Evolutionary conservation across 345 rosid species (phyloP).

Genomic region (Sonneratia caseolaris): DNA sequence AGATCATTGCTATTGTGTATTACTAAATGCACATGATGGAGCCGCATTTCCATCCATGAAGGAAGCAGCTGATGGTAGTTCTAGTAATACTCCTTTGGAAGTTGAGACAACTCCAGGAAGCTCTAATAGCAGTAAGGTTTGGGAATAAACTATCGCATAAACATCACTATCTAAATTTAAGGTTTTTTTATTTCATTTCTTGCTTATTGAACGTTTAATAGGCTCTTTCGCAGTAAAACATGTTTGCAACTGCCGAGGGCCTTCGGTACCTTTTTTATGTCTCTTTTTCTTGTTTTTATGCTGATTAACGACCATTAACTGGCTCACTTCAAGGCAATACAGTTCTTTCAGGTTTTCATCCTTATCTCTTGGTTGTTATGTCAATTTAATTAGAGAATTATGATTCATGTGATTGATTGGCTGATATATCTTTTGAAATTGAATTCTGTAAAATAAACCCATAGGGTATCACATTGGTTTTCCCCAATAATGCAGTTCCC

Average conservation of each 20-base stretch:
- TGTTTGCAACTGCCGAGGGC: not conserved
- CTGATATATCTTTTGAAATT: not conserved
- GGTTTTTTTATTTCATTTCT: not conserved
- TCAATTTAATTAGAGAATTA: not conserved
- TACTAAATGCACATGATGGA: slow-evolving; percentile 86
- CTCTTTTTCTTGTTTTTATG: not conserved
- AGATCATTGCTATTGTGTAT: slow-evolving; percentile 89
- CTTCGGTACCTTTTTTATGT: not conserved
- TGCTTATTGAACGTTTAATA: not conserved
- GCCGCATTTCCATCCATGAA: slow-evolving; percentile 76
- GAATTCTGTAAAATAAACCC: not conserved
- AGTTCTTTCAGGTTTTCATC: not conserved
- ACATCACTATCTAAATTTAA: not conserved
- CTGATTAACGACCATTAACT: not conserved
- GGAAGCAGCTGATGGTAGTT: slow-evolving; percentile 35
- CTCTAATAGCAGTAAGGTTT: slow-evolving; percentile 60
- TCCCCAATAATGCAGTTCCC: not conserved
- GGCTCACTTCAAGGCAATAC: not conserved
- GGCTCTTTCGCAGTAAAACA: not conserved
- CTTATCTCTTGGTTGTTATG: not conserved
- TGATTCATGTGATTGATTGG: not conserved
- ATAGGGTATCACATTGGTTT: not conserved
- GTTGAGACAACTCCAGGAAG: slow-evolving; percentile 27
- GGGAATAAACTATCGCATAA: not conserved
- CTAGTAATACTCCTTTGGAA: slow-evolving; percentile 24